These are phyloP conservation scores for Oleoguttula mirabilis DNA, from an alignment of 495 filamentous ascomycete genomes.

Conservation along the genomic window DNA sequence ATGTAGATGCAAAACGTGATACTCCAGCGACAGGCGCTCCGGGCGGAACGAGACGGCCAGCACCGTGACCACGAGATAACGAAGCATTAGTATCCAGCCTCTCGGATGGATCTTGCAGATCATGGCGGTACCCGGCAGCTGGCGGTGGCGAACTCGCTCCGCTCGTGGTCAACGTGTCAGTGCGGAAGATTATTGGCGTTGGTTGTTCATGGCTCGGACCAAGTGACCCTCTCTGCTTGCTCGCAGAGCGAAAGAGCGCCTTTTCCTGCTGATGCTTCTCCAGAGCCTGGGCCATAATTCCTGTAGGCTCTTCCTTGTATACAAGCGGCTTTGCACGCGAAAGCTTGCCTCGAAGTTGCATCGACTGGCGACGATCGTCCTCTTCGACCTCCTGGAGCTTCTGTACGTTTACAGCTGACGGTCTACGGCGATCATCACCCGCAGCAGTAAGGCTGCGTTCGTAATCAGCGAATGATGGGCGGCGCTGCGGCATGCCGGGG, in stretches of 20 bases:
- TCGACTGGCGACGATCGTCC: slow-evolving; percentile 9
- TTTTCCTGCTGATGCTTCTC: slow-evolving; percentile 20
- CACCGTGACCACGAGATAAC: no score
- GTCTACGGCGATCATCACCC: slow-evolving; percentile 18
- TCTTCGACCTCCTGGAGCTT: slow-evolving; percentile 12
- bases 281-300: slow-evolving; percentile 18
- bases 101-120: no score
- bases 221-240: slow-evolving; percentile 15
- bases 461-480: slow-evolving; percentile 16
- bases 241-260: slow-evolving; percentile 16
- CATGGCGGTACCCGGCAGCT: no score
- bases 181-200: no score
- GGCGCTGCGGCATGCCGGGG: slow-evolving; percentile 4
- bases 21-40: no score
- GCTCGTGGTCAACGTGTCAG: no score
- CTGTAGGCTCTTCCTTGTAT: slow-evolving; percentile 10
- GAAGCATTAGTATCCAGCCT: no score
- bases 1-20: no score
- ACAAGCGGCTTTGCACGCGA: slow-evolving; percentile 7
- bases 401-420: slow-evolving; percentile 9
- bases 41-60: no score
- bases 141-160: no score
- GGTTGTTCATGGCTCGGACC: background rate
- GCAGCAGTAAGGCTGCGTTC: slow-evolving; percentile 14
- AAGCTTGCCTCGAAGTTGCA: slow-evolving; percentile 3